Percentiles rank a stretch among this genome's conserved stretches.
These are phyloP conservation scores for Dendrobium huoshanense DNA, from an alignment of 106 monocot genomes.

Conservation along the genomic window DNA sequence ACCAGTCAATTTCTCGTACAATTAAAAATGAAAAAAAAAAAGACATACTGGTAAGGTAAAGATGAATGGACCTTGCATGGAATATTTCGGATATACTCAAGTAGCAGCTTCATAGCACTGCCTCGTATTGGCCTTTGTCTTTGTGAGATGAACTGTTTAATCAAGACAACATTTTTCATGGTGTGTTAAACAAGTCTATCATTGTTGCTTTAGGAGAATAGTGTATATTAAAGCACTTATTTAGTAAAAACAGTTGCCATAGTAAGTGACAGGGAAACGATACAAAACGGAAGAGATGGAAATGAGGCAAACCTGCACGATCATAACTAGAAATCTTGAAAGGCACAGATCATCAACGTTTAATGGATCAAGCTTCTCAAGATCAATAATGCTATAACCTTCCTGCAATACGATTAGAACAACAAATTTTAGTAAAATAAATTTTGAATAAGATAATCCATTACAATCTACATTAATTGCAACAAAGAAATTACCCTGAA, in stretches of 20 bases:
- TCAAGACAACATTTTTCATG: neutral
- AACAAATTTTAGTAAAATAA: neutral
- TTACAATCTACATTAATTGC: too few species aligned
- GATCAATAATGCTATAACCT: constrained; percentile 80
- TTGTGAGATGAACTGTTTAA: constrained; percentile 84
- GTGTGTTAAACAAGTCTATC: too few species aligned
- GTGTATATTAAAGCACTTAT: neutral
- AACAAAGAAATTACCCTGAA: too few species aligned
- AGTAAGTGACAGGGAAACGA: neutral
- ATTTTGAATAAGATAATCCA: neutral
- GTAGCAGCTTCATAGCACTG: constrained; percentile 40
- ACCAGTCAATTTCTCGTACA: neutral
- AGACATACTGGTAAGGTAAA: neutral
- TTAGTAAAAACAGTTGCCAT: neutral
- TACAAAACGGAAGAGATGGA: neutral
- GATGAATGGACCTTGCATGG: constrained; percentile 83
- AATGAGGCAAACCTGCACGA: constrained; percentile 62
- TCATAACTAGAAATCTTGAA: constrained; percentile 51
- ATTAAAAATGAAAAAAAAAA: neutral
- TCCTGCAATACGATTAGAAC: constrained; percentile 38
- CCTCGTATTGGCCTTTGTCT: constrained; percentile 84
- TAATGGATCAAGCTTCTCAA: constrained; percentile 66
- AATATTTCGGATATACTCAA: constrained; percentile 65
- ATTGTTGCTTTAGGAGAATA: neutral
- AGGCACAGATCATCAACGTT: constrained; percentile 63